phyloP scores from a whole-genome alignment of 2,329 filamentous ascomycete species.

The Penicillium sp. region DNA sequence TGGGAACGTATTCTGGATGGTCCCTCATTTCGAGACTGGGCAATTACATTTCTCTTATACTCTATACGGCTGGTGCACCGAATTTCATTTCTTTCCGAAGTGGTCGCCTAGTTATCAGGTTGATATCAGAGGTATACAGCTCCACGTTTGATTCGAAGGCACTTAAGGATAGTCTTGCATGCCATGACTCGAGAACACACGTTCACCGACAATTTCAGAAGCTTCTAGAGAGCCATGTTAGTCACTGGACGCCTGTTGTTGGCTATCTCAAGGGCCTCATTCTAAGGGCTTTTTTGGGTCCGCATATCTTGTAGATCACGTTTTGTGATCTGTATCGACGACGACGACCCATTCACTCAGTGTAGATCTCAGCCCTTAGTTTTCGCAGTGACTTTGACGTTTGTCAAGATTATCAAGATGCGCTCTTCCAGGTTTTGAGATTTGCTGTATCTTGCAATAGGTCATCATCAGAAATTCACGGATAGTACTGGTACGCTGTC shows the following conservation, averaged over 20 bases:
- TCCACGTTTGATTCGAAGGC: background rate
- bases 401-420: no score
- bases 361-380: background rate
- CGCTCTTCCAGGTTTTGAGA: background rate
- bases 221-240: background rate
- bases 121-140: background rate
- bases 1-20: background rate
- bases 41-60: background rate
- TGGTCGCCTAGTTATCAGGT: background rate
- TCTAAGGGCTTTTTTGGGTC: background rate
- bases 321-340: background rate
- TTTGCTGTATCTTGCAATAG: background rate
- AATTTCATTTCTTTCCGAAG: background rate
- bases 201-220: background rate
- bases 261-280: background rate
- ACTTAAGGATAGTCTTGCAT: background rate
- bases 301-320: background rate
- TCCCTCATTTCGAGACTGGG: background rate
- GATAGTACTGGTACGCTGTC: background rate
- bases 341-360: background rate
- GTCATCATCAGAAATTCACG: background rate
- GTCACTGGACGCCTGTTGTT: background rate
- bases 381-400: no score
- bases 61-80: background rate
- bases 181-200: background rate